A percentile compares a stretch with the other conserved stretches of the same genome.
Conservation (phyloP, 176 grass and related monocot species). For the Ampelocalamus luodianensis region DNA sequence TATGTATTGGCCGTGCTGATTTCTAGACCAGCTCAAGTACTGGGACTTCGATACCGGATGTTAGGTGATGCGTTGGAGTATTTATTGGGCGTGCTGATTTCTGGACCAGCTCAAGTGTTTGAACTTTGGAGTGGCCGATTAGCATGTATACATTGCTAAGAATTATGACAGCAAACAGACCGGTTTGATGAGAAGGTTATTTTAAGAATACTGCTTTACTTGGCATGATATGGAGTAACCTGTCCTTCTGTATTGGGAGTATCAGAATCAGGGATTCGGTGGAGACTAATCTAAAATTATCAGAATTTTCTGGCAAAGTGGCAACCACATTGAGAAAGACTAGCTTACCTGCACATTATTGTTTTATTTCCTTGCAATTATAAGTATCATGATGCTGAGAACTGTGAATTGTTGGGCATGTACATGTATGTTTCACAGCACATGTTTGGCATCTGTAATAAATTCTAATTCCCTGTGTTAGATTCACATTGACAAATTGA, state of each 20-base stretch:
- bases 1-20: neutral
- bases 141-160: constrained; percentile 5
- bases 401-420: neutral
- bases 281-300: neutral
- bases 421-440: neutral
- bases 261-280: constrained; percentile 14
- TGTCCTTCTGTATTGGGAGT: neutral
- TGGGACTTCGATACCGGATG: neutral
- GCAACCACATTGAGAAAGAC: constrained; percentile 24
- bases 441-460: neutral
- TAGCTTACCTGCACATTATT: neutral
- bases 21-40: constrained; percentile 4
- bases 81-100: constrained; percentile 1
- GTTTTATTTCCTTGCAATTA: constrained; percentile 1
- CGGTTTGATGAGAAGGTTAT: neutral
- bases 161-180: constrained; percentile 8
- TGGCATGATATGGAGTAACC: constrained; percentile 1
- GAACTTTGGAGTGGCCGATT: constrained; percentile 3
- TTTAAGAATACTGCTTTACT: neutral
- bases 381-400: neutral
- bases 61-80: neutral
- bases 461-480: neutral
- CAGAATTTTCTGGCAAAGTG: constrained; percentile 16
- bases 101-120: neutral
- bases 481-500: neutral